Evolutionary conservation across 306 rosid genomes (phyloP), one percentile per base, ranked within the genome.

Genomic region (Psophocarpus tetragonolobus): DNA sequence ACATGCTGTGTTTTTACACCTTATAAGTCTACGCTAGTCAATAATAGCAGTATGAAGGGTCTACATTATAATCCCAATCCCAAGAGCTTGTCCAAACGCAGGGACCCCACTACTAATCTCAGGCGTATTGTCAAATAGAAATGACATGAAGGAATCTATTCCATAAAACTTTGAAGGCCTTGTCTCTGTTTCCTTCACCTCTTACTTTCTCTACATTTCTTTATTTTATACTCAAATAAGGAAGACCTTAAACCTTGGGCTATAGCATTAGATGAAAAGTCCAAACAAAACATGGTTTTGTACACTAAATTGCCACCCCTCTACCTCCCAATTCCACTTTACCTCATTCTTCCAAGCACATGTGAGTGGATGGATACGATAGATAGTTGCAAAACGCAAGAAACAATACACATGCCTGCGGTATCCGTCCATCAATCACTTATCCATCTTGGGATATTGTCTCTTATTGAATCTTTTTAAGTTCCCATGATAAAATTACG

Each of bases 361-460:
- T 36, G 64, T 42, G 68, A 50, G 17, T 38, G 36, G 53, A 62
- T 21, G 36, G 58, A 20, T 24, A 32, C 45, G 41, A 41, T 21
- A 68, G 70, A 30, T 56, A 53, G 38, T 71, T 74, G 72, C 76
- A 44, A 24, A 73, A 73, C 18, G 56, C 68, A 51, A 74, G 71
- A 33, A 79, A 76, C 62, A 57, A 70, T 73, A 77, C 29, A 20
- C 62, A 47, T 35, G 26, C 73, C 50, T 5, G 29, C 33, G 64
- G 23, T 8, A 64, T 66, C 72, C 72, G 50, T 84, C 84, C 68
- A 82, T 77, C 90, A 77, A 72, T 80, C 90, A 82, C 75, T 74
- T 72, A 3, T 23, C 78, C 60, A 41, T 60, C 41, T 77, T 48
- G 18, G 57, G 32, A 45, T 53, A 39, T 62, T 80, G 78, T 80